Base-by-base conservation (phyloP, 2,329 filamentous ascomycete genomes). In the Sporothrix curviconia region DNA sequence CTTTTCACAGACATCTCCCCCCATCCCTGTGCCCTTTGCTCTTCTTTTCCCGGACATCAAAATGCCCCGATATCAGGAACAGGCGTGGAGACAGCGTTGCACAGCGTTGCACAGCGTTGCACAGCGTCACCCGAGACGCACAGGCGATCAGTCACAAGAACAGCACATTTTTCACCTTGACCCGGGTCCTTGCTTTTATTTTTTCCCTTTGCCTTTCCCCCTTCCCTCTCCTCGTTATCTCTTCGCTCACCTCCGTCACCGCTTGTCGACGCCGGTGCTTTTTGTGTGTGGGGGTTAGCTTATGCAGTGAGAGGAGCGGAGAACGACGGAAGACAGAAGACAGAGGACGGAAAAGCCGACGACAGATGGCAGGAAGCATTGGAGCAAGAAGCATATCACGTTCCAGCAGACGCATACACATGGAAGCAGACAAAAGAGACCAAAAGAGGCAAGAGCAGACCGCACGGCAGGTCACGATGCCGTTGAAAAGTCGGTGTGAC, bases 251-350 rank as follows among this genome's bases (percentile, higher is more conserved):
- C 25, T 19, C 7, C 9, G 36, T 56, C 37, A 36, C 55, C 46
- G 55, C 55, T 44, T 36, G n/a, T 50, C 37, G 11, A 36, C 34
- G 22, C 55, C 55, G 25, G 43, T n/a, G 12, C 2, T 22, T 53
- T 51, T 51, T 32, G 55, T 36, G 55, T 52, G 55, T 57, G 55
- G 55, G 55, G 47, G 55, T 57, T 52, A 17, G 28, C 17, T 22
- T 30, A 42, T 34, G 28, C n/a, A 22, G 24, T 12, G 6, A 3
- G 11, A 32, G 30, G 4, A 17, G 46, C 46, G 17, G 49, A 28
- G 42, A 28, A 28, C 15, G n/a, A 17, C 7, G 15, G 7, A 14
- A 37, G 9, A 12, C 4, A 7, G 11, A 24, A 24, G 3, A 11
- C 40, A 43, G 24, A 43, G 8, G 2, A 11, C 12, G 28, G 28